Base-by-base conservation (phyloP, 805 yeast genomes). In the Saccharomycopsis fodiens region DNA sequence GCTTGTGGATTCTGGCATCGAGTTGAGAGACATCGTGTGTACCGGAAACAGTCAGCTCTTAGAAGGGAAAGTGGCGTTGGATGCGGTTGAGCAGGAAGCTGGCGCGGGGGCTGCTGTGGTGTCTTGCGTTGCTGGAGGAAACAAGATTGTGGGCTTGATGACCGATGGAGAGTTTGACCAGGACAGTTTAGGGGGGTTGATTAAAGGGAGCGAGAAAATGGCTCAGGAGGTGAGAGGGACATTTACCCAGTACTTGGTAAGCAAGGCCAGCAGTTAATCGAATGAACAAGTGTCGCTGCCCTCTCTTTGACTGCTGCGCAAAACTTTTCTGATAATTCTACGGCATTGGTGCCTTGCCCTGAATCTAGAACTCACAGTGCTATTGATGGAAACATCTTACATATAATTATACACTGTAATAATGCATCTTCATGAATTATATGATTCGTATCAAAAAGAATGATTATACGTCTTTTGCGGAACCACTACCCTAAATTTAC, bases 1-100 rank as follows among this genome's bases (percentile, higher is more conserved):
- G 0, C 61, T 93, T 46, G 79, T 85, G 0, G 93, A 93, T 61
- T 82, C 96, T 0, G 88, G 88, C 5, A 78, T 91, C 22, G 94
- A 89, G 55, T 59, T 87, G 23, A 69, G 75, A 45, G 95, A 89
- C 57, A 66, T 88, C 50, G 89, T 88, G 1, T 74, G 87, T 5
- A 71, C 82, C 51, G 84, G 86, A 1, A 71, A 53, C 42, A 57
- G 69, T 51, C 29, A 25, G 29, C 6, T 25, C 10, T 64, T 67
- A n/a, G 60, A 59, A 29, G 25, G 23, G 32, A 5, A 60, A 5
- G 12, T 41, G 13, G 34, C 29, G 10, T 35, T 43, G 16, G 50
- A 47, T 35, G 44, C 50, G 31, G 12, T 19, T 3, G 31, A 36
- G 27, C 29, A 35, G 34, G 39, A 20, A 32, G 10, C 4, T 20